A percentile compares a stretch with the other conserved stretches of the same genome.
phyloP scores from a whole-genome alignment of 78 protist genomes.

The Dictyostelium capitatum region DNA sequence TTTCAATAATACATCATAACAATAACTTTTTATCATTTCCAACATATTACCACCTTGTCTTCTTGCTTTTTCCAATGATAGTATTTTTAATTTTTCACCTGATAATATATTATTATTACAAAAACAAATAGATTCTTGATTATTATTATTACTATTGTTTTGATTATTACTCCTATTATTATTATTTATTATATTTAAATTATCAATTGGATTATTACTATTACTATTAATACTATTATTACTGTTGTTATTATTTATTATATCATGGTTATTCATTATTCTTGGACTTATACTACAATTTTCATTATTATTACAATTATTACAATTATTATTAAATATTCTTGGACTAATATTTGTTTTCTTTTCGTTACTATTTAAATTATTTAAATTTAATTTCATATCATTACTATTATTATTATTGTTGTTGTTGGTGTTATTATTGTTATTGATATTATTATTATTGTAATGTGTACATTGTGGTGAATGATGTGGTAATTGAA shows the following conservation, averaged over 20 bases:
- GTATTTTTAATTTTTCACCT: constrained; percentile 39
- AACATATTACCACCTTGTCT: constrained; percentile 20
- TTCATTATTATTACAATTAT: not conserved
- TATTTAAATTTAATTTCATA: not conserved
- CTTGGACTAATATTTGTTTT: not conserved
- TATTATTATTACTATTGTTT: not conserved
- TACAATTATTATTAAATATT: not conserved
- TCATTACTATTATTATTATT: not conserved
- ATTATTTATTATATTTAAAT: not conserved
- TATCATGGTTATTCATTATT: not conserved
- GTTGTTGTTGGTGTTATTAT: not conserved
- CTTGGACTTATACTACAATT: not conserved
- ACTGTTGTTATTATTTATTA: not conserved
- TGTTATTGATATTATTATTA: not conserved
- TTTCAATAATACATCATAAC: constrained; percentile 1
- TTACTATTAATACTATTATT: not conserved
- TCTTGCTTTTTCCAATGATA: constrained; percentile 46
- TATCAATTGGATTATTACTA: not conserved
- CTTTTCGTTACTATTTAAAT: not conserved
- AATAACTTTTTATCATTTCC: constrained; percentile 16
- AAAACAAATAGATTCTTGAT: not conserved
- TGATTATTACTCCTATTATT: not conserved
- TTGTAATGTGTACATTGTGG: not conserved
- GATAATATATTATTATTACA: constrained; percentile 8
- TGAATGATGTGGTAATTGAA: constrained; percentile 49